phyloP scores from a whole-genome alignment of 1,284 basidiomycete species.

The Wallemia hederae region DNA sequence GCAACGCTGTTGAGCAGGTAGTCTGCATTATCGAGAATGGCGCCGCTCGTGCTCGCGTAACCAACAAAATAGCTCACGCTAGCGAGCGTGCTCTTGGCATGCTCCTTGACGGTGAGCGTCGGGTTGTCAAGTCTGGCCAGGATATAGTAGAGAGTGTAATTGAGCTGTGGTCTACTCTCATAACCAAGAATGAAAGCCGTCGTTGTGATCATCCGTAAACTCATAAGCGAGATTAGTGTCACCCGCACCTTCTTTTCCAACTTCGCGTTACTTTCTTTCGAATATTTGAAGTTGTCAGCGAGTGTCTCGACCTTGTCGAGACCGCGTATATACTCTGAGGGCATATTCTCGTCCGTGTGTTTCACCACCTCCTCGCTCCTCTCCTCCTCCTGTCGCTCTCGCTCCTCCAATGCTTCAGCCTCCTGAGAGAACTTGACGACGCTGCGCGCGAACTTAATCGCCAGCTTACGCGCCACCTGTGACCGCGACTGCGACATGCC shows the following conservation, averaged over 20 bases:
- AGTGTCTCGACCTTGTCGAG: not conserved
- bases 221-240: not conserved
- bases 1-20: conserved; percentile 69
- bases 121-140: not conserved
- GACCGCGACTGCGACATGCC: not conserved
- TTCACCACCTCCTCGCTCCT: not conserved
- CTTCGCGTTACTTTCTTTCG: not conserved
- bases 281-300: not conserved
- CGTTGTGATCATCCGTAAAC: not conserved
- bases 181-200: not conserved
- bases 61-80: conserved; percentile 38
- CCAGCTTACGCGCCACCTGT: not conserved
- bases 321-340: not conserved
- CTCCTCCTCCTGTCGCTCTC: not conserved
- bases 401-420: not conserved
- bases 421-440: not conserved
- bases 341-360: not conserved
- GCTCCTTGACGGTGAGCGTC: conserved; percentile 26
- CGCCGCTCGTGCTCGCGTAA: conserved; percentile 51
- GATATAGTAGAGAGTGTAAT: conserved; percentile 50
- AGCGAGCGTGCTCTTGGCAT: conserved; percentile 36
- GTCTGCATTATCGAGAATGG: conserved; percentile 73
- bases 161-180: conserved; percentile 22
- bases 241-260: not conserved
- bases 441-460: not conserved